These are phyloP conservation scores for Solanum rostratum DNA, from an alignment of 257 asterid species.

Conservation along the genomic window DNA sequence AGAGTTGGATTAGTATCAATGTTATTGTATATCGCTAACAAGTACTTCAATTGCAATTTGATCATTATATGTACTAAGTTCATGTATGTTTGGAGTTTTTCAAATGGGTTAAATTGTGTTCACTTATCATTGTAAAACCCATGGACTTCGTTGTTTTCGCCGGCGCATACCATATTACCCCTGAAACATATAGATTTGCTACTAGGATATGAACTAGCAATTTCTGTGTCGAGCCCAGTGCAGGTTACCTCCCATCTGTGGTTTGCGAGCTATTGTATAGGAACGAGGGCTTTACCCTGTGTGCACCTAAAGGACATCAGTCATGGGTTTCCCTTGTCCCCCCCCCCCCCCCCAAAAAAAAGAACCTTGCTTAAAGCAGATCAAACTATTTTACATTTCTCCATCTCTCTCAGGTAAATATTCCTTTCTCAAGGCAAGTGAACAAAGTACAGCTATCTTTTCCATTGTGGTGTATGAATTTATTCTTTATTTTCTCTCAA, in stretches of 20 bases:
- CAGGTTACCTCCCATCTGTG: too few relatives aligned
- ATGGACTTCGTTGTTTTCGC: not conserved
- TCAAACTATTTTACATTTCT: not conserved
- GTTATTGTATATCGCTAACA: not conserved
- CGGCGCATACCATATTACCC: too few relatives aligned
- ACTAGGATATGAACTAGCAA: not conserved
- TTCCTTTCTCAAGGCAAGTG: not conserved
- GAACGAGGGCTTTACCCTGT: too few relatives aligned
- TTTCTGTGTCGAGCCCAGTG: too few relatives aligned
- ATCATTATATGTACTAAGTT: not conserved
- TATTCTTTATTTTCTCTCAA: not conserved
- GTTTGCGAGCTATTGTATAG: too few relatives aligned
- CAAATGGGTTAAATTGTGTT: not conserved
- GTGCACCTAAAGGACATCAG: too few relatives aligned
- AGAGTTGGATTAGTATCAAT: not conserved
- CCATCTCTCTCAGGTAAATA: not conserved
- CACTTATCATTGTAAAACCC: not conserved
- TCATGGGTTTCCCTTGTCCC: too few relatives aligned
- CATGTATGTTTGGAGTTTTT: not conserved
- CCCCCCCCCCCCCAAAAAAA: too few relatives aligned
- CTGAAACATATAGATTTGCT: not conserved
- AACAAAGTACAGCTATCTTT: not conserved
- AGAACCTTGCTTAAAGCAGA: not conserved
- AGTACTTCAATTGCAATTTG: not conserved
- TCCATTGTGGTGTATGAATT: not conserved